Evolutionary conservation across 192 early-diverging fungal genomes (phyloP).

Genomic region (Coemansia sp.): DNA sequence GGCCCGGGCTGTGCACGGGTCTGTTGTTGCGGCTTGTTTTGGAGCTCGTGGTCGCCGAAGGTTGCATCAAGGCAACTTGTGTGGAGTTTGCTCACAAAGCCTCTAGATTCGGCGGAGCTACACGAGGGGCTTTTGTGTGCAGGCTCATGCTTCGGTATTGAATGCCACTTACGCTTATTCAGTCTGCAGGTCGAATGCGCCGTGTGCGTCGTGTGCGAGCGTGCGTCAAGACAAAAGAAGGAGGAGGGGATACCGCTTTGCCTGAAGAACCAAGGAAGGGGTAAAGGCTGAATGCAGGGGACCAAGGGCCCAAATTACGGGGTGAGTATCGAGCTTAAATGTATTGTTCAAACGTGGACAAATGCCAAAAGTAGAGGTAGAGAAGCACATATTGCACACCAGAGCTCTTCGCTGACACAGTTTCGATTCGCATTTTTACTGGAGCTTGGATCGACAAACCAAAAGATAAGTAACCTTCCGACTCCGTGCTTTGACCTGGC

Average conservation of each 20-base stretch:
- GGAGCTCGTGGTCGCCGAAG: background rate
- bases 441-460: background rate
- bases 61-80: background rate
- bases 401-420: background rate
- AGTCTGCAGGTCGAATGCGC: slow-evolving; percentile 4
- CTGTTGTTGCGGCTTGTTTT: background rate
- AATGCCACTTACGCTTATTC: background rate
- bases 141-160: background rate
- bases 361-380: background rate
- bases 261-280: background rate
- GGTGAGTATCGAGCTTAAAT: background rate
- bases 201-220: background rate
- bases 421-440: background rate
- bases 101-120: background rate
- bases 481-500: background rate
- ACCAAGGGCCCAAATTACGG: background rate
- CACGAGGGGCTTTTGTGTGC: background rate
- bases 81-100: background rate
- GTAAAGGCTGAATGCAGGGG: slow-evolving; percentile 3
- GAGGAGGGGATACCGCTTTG: background rate
- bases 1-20: background rate
- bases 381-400: background rate
- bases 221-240: background rate
- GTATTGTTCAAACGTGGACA: background rate
- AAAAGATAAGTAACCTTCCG: background rate